These are phyloP conservation scores for Adansonia rubrostipa DNA, from an alignment of 441 rosid genomes.

Conservation along the genomic window DNA sequence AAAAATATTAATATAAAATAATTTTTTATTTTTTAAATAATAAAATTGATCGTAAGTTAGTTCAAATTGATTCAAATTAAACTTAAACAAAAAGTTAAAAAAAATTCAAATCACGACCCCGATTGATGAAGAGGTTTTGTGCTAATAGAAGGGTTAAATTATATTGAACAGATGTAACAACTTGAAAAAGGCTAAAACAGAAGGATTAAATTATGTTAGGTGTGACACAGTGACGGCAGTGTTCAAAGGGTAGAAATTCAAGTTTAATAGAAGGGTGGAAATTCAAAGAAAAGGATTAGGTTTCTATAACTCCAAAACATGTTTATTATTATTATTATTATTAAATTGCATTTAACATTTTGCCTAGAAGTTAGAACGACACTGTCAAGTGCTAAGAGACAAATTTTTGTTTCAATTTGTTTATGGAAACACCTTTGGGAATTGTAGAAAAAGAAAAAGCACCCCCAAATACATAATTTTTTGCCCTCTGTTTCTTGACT, in stretches of 20 bases:
- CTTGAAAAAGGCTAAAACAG: background rate
- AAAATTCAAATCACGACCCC: no score
- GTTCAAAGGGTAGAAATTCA: background rate
- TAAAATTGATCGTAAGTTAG: no score
- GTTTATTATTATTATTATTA: background rate
- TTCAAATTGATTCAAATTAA: no score
- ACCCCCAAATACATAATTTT: slow-evolving; percentile 10
- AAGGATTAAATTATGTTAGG: slow-evolving; percentile 5
- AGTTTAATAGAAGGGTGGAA: slow-evolving; percentile 4
- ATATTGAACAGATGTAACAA: background rate
- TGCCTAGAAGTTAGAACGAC: slow-evolving; percentile 51
- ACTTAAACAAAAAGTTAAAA: no score
- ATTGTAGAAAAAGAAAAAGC: slow-evolving; percentile 33
- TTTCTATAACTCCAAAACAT: background rate
- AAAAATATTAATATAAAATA: no score
- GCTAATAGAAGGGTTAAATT: background rate
- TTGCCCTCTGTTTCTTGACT: background rate
- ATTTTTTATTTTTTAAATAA: no score
- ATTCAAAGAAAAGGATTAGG: slow-evolving; percentile 16
- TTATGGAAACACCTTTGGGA: slow-evolving; percentile 44
- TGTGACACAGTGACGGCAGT: slow-evolving; percentile 19
- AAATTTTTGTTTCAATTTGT: slow-evolving; percentile 25
- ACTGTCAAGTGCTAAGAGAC: slow-evolving; percentile 47
- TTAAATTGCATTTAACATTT: slow-evolving; percentile 8
- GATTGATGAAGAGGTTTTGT: no score